Conservation (phyloP, 208 protist genomes). For the Wallacemonas sp. region DNA sequence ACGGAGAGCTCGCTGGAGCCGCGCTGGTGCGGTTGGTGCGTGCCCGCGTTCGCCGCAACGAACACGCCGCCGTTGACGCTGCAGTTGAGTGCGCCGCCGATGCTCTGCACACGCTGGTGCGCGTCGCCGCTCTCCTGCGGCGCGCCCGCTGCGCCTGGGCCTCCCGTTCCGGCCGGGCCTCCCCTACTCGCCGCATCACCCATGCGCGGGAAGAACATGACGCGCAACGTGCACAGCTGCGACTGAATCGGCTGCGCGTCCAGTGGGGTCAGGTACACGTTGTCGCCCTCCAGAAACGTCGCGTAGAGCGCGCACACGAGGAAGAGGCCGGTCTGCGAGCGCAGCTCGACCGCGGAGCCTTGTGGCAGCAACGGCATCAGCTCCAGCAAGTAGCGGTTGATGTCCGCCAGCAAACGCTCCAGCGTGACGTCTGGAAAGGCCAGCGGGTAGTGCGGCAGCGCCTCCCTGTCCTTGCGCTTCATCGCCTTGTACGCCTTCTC, state of each 20-base stretch:
- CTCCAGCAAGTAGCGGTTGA: conserved; percentile 19
- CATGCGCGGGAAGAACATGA: conserved; percentile 24
- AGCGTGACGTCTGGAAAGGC: conserved; percentile 3
- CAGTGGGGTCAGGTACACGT: conserved; percentile 37
- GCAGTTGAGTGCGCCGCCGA: not conserved
- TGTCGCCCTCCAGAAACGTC: conserved; percentile 38
- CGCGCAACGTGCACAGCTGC: conserved; percentile 38
- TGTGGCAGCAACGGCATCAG: conserved; percentile 10
- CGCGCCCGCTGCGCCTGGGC: no score
- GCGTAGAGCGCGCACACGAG: conserved; percentile 44
- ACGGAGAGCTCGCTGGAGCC: not conserved
- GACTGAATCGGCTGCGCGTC: conserved; percentile 39
- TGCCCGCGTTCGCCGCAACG: no score
- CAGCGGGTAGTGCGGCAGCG: conserved; percentile 19
- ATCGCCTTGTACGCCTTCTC: conserved; percentile 30
- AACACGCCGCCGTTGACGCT: not conserved
- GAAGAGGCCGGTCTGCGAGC: conserved; percentile 28
- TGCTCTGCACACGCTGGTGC: not conserved
- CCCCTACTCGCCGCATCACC: not conserved
- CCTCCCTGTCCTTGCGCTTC: conserved; percentile 16
- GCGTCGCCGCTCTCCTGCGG: not conserved
- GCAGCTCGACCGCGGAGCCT: conserved; percentile 24
- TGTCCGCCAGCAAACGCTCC: conserved; percentile 10
- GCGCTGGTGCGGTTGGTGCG: not conserved
- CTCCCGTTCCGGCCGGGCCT: not conserved